Evolutionary conservation across 495 filamentous ascomycete species (phyloP).

Genomic region (Aspergillus nanangensis): DNA sequence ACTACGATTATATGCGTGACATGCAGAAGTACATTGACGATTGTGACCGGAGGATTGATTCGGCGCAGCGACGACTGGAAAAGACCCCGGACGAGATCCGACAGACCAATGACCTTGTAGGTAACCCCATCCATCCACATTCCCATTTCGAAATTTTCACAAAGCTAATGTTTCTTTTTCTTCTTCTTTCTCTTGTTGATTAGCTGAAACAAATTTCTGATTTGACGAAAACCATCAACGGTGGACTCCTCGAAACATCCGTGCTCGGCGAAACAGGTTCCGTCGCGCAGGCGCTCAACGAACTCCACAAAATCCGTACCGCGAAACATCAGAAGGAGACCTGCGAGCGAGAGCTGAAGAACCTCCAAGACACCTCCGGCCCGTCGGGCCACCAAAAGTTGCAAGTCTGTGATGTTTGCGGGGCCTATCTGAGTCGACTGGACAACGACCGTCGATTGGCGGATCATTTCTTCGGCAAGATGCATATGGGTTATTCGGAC

Average conservation of each 20-base stretch:
- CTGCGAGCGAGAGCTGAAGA: conserved; percentile 84
- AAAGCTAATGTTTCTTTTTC: background rate
- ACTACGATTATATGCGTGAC: conserved; percentile 94
- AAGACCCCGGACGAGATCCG: conserved; percentile 98
- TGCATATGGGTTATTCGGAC: conserved; percentile 97
- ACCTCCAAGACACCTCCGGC: conserved; percentile 84
- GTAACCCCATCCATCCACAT: conserved; percentile 9
- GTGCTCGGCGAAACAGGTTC: conserved; percentile 78
- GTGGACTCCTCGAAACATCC: conserved; percentile 77
- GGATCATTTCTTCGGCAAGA: conserved; percentile 98
- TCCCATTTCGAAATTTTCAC: no score
- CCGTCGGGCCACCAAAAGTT: conserved; percentile 95
- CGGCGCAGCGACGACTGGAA: conserved; percentile 83
- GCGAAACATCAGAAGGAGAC: conserved; percentile 79
- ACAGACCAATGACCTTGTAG: conserved; percentile 83
- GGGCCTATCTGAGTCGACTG: conserved; percentile 82
- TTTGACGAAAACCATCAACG: conserved; percentile 71
- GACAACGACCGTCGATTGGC: conserved; percentile 93
- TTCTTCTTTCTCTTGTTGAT: background rate
- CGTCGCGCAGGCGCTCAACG: conserved; percentile 75
- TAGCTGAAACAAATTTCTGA: conserved; percentile 85
- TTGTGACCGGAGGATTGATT: conserved; percentile 90
- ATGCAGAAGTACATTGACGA: conserved; percentile 95
- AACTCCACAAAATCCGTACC: conserved; percentile 77
- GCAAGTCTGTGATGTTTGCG: conserved; percentile 98